Percentiles rank a stretch among this genome's conserved stretches.
Conservation (phyloP, 2,329 filamentous ascomycete genomes). For the Paraphoma sp. region DNA sequence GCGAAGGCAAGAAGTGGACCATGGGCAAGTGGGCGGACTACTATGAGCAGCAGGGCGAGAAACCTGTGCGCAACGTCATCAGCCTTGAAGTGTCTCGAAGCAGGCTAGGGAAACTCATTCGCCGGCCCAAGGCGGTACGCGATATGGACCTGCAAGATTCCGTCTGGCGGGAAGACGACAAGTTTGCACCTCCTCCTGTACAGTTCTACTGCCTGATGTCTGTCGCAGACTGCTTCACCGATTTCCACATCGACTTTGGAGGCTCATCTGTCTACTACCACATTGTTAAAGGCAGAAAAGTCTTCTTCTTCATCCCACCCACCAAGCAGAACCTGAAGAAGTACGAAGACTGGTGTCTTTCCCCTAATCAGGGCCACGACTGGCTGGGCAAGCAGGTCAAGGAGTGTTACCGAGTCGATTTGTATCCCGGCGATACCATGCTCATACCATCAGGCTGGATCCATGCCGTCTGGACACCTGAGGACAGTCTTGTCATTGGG, state of each 20-base stretch:
- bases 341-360: constrained; percentile 75
- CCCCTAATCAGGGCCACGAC: constrained; percentile 69
- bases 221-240: constrained; percentile 73
- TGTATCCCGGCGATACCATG: constrained; percentile 72
- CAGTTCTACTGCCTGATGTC: constrained; percentile 76
- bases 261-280: constrained; percentile 75
- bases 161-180: constrained; percentile 63
- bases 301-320: constrained; percentile 74
- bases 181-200: constrained; percentile 66
- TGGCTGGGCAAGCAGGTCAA: constrained; percentile 70
- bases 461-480: constrained; percentile 73
- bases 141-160: constrained; percentile 65
- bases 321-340: constrained; percentile 72
- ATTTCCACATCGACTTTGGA: constrained; percentile 76
- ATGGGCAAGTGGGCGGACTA: constrained; percentile 71
- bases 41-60: constrained; percentile 69
- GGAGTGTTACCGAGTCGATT: constrained; percentile 71
- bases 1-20: constrained; percentile 69
- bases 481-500: constrained; percentile 73
- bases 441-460: constrained; percentile 76
- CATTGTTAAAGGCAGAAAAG: constrained; percentile 72
- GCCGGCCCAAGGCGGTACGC: constrained; percentile 68
- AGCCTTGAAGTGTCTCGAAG: constrained; percentile 72
- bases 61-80: constrained; percentile 72
- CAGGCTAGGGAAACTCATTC: constrained; percentile 66